Conservation (phyloP, 495 filamentous ascomycete genomes). For the Tetracladium setigerum region DNA sequence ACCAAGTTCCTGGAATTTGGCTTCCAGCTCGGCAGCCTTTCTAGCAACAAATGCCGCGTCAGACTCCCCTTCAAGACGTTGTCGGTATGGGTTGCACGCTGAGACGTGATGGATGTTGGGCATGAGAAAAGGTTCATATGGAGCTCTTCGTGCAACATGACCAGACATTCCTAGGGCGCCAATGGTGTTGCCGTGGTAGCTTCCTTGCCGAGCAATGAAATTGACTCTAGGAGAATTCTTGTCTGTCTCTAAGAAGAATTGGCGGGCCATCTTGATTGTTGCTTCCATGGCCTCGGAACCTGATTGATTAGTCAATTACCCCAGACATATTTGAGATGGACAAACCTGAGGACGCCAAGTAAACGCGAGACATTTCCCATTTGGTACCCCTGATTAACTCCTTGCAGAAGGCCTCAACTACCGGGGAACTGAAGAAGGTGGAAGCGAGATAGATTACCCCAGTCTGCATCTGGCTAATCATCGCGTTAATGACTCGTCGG, state of each 20-base stretch:
- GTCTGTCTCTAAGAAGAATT: slow-evolving; percentile 49
- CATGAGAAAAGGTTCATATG: slow-evolving; percentile 59
- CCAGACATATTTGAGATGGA: not conserved
- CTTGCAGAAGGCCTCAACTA: slow-evolving; percentile 33
- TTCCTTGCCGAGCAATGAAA: slow-evolving; percentile 61
- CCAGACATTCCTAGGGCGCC: slow-evolving; percentile 58
- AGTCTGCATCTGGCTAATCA: slow-evolving; percentile 26
- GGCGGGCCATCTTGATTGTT: slow-evolving; percentile 53
- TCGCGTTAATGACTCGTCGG: slow-evolving; percentile 31
- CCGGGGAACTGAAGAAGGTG: slow-evolving; percentile 33
- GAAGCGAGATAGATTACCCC: slow-evolving; percentile 36
- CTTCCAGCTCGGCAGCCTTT: slow-evolving; percentile 58
- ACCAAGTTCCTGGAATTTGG: slow-evolving; percentile 64
- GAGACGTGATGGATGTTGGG: slow-evolving; percentile 56
- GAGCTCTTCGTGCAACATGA: slow-evolving; percentile 52
- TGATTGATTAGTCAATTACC: slow-evolving; percentile 12
- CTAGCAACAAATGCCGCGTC: slow-evolving; percentile 41
- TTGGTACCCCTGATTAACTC: slow-evolving; percentile 37
- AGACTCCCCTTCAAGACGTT: slow-evolving; percentile 38
- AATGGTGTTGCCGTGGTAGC: slow-evolving; percentile 72
- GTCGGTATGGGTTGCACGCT: slow-evolving; percentile 61
- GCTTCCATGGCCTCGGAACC: slow-evolving; percentile 63
- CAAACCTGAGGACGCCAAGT: slow-evolving; percentile 52
- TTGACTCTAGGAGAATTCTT: slow-evolving; percentile 38
- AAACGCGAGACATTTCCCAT: slow-evolving; percentile 35